Base-by-base conservation (phyloP, 1,139 yeast genomes). In the Yamadazyma triangularis region DNA sequence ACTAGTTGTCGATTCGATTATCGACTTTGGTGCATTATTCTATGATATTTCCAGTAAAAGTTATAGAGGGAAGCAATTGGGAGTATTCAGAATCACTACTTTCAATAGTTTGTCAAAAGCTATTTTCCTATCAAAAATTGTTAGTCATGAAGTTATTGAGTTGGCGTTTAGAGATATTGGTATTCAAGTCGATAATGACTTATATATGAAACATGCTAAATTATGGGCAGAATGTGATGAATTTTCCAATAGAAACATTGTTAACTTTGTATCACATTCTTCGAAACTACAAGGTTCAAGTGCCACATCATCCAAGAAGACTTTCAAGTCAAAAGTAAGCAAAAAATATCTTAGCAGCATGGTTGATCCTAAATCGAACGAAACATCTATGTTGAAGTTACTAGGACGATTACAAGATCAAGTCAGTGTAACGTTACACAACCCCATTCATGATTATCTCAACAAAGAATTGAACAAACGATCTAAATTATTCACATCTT, bases 381-480 rank as follows among this genome's bases (percentile, higher is more conserved):
- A 68, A 37, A 53, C 56, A 32, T 70, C 73, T 2, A 56, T 75
- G 50, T 59, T 73, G 30, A 73, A 71, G 42, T 48, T 75, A 18
- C 45, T 75, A 12, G 80, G 80, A 3, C 51, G 75, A 28, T 44
- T 64, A 28, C 70, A 67, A 33, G 73, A 68, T 35, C 79, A 73
- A 46, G 56, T 56, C 2, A 56, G 48, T 38, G 66, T 51, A 53
- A 64, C 60, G n/a, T 53, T 83, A 10, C 73, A 71, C 44, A 87
- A 82, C 50, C 93, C 91, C 0, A 64, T 82, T 24, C 87, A 82
- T 51, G 85, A 79, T 37, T 79, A 72, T 46, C 77, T 82, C n/a
- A 60, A 72, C 5, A 60, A 59, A 20, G 79, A 77, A 40, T 50
- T 83, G 31, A 60, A 57, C n/a, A 69, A 69, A 37, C 53, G 73